Evolutionary conservation across 257 asterid species (phyloP), one percentile per base, ranked within the genome.

Genomic region (Nicotiana benthamiana): DNA sequence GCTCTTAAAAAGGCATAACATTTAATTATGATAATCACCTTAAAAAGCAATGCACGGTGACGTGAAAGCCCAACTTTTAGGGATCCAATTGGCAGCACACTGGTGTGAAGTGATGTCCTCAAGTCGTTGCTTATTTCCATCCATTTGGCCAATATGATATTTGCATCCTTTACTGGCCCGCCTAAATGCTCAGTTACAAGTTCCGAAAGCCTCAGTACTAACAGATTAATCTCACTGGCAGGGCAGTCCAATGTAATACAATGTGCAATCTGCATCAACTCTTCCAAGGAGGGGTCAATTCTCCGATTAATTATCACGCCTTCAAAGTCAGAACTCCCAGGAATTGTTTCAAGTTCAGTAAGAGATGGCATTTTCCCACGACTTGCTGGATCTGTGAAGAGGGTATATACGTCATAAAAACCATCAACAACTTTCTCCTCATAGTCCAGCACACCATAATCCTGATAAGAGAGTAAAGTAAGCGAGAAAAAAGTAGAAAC

Each of bases 11-110:
- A 9, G 30, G 60, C 62, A 63, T 13, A 5, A 7, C 27, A 82
- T 80, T 32, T 56, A 28, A 57, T 18, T 22, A 82, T 22, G 74
- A 40, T 85, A 68, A 84, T 84, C 84, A 89, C 99, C 98, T 96
- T 96, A 83, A 96, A 96, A 81, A 96, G 98, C 92, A 96, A 84
- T 20, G 99, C 98, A 72, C 99, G 97, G 86, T 96, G 99, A 57
- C 99, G 97, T 80, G 92, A 90, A 76, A 96, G 97, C 83, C 99
- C 99, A 81, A 93, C 79, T 87, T 82, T 91, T 81, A 96, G 85
- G 70, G 99, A 92, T 78, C 97, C 99, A 77, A 96, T 90, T 76
- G 99, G 97, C 82, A 93, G 87, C 83, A 96, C 94, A 74, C 90
- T 85, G 84, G 99, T 96, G 84, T 96, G 99, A 82, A 92, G 95